Evolutionary conservation across 305 asterid genomes (phyloP), one percentile per base, ranked within the genome.

Genomic region (Fraxinus ornus): DNA sequence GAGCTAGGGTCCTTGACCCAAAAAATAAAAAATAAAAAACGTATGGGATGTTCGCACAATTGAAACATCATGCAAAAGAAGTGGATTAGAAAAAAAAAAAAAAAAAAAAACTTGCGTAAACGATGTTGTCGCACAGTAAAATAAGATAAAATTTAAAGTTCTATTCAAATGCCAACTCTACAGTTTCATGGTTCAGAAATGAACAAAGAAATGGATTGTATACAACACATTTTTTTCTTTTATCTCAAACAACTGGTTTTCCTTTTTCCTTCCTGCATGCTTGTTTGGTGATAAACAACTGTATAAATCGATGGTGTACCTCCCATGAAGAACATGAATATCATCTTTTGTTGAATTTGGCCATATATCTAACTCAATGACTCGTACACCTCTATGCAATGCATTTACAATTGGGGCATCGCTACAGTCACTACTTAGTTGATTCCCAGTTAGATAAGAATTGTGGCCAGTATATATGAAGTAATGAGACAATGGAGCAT

Each of bases 361-460:
- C 98, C 98, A 95, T 79, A 93, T 84, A 88, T 95, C 98, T 26
- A 95, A 96, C 82, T 95, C 98, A 49, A 95, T 92, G 0, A 92
- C 98, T 84, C 97, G 88, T 76, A 93, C 98, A 80, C 98, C 98
- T 79, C 90, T 93, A 84, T 91, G 83, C 80, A 95, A 86, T 28
- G 98, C 97, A 86, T 88, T 91, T 80, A 93, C 90, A 62, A 95
- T 86, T 6, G 98, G 98, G 35, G 91, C 93, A 76, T 92, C 98
- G 66, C 98, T 95, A 92, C 98, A 92, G 85, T 90, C 96, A 75
- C 98, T 93, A 5, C 93, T 95, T 24, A 95, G 97, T 88, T 95
- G 98, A 90, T 95, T 95, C 22, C 98, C 99, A 12, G 98, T 96
- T 78, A 96, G 86, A 92, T 96, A 94, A 81, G 99, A 96, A 88